Evolutionary conservation across 2,329 filamentous ascomycete species (phyloP).

Genomic region (Ploettnerulaceae sp.): DNA sequence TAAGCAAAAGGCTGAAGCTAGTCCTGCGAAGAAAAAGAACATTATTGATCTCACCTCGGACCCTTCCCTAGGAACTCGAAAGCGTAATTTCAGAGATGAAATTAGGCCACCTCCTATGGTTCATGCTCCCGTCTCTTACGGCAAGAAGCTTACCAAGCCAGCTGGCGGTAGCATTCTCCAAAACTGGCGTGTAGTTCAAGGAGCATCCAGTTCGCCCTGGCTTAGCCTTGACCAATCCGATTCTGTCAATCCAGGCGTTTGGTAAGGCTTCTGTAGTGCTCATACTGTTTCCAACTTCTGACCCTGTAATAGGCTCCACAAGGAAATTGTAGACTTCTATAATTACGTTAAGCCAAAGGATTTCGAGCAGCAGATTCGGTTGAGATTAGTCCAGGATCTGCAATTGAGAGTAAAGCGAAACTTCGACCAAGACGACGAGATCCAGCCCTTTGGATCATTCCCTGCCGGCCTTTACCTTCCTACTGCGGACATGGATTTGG

Average conservation of each 20-base stretch:
- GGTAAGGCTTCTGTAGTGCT: conserved; percentile 41
- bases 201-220: conserved; percentile 58
- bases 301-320: conserved; percentile 69
- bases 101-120: conserved; percentile 40
- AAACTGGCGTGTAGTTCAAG: conserved; percentile 39
- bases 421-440: conserved; percentile 52
- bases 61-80: conserved; percentile 57
- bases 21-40: conserved; percentile 9
- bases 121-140: conserved; percentile 18
- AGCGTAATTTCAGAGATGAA: conserved; percentile 68
- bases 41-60: conserved; percentile 33
- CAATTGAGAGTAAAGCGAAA: conserved; percentile 51
- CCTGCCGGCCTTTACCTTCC: conserved; percentile 73
- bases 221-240: conserved; percentile 48
- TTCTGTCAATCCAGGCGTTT: conserved; percentile 48
- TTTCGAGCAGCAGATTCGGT: conserved; percentile 73
- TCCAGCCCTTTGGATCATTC: conserved; percentile 87
- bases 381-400: conserved; percentile 67
- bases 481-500: conserved; percentile 90
- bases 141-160: conserved; percentile 18
- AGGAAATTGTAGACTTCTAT: conserved; percentile 87
- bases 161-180: conserved; percentile 34
- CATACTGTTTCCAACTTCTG: conserved; percentile 17
- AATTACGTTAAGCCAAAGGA: conserved; percentile 71
- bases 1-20: conserved; percentile 3